Percentiles rank a stretch among this genome's conserved stretches.
Conservation (phyloP, 495 filamentous ascomycete species). For the Trichocladium uniseriatum region DNA sequence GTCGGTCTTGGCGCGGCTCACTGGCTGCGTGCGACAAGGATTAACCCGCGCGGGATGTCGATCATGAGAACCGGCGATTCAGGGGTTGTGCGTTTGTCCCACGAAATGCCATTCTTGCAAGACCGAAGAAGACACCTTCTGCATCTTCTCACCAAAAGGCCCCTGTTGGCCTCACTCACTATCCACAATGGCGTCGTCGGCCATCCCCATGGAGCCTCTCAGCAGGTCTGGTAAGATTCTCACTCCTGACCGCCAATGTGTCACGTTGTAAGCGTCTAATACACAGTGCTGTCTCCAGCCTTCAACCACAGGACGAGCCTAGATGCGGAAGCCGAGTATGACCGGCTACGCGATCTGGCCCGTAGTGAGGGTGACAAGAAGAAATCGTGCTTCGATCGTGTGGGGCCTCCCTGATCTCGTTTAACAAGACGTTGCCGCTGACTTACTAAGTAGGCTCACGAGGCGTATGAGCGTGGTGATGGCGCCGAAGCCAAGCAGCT, state of each 20-base stretch:
- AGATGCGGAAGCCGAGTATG: slow-evolving; percentile 77
- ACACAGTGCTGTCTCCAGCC: slow-evolving; percentile 40
- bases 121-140: no score
- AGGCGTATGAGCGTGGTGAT: slow-evolving; percentile 74
- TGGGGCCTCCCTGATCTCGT: slow-evolving; percentile 23
- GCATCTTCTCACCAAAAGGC: no score
- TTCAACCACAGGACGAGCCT: slow-evolving; percentile 66
- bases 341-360: slow-evolving; percentile 78
- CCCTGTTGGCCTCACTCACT: no score
- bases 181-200: slow-evolving; percentile 34
- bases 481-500: slow-evolving; percentile 68
- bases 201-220: slow-evolving; percentile 56
- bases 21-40: no score
- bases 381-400: slow-evolving; percentile 61
- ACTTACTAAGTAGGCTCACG: slow-evolving; percentile 46
- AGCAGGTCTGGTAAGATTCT: slow-evolving; percentile 45
- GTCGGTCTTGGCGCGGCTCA: no score
- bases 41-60: no score
- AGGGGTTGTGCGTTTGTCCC: no score
- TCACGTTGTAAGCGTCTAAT: neutral
- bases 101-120: no score
- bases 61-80: no score
- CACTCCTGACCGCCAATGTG: neutral
- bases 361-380: slow-evolving; percentile 68
- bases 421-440: neutral